phyloP scores from a whole-genome alignment of 306 rosid genomes.

The Styphnolobium japonicum region DNA sequence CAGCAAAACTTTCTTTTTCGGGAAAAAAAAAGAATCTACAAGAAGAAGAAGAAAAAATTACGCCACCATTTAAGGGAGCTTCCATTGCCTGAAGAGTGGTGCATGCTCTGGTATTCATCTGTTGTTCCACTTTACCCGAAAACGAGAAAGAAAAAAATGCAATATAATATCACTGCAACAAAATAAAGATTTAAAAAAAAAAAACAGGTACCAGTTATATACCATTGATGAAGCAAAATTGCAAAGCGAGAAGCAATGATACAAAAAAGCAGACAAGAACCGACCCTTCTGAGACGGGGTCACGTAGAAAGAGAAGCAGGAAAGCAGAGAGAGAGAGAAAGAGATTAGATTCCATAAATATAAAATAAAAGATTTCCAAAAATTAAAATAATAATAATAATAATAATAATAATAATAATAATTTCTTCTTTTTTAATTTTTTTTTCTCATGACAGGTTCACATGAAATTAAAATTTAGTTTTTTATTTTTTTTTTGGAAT shows the following conservation, averaged over 20 bases:
- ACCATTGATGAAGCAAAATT: not conserved
- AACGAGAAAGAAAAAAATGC: constrained; percentile 41
- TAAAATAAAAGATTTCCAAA: no score
- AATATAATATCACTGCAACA: constrained; percentile 29
- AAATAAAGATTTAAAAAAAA: not conserved
- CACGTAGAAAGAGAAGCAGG: not conserved
- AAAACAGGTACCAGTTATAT: no score
- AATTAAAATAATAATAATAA: no score
- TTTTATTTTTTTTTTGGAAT: no score
- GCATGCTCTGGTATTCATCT: constrained; percentile 75
- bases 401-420: no score
- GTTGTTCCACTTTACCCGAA: constrained; percentile 33
- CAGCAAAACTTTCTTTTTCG: not conserved
- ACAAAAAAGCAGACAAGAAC: not conserved
- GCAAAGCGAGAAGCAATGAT: constrained; percentile 24
- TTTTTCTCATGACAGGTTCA: no score
- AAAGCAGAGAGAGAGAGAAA: not conserved
- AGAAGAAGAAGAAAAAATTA: constrained; percentile 30
- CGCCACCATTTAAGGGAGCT: constrained; percentile 59
- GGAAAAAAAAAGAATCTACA: not conserved
- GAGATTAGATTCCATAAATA: no score
- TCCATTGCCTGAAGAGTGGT: constrained; percentile 60
- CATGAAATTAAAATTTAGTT: no score
- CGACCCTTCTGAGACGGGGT: constrained; percentile 6
- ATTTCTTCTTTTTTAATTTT: no score